Base-by-base conservation (phyloP, 768 basidiomycete genomes). In the Xanthoconium purpureum region DNA sequence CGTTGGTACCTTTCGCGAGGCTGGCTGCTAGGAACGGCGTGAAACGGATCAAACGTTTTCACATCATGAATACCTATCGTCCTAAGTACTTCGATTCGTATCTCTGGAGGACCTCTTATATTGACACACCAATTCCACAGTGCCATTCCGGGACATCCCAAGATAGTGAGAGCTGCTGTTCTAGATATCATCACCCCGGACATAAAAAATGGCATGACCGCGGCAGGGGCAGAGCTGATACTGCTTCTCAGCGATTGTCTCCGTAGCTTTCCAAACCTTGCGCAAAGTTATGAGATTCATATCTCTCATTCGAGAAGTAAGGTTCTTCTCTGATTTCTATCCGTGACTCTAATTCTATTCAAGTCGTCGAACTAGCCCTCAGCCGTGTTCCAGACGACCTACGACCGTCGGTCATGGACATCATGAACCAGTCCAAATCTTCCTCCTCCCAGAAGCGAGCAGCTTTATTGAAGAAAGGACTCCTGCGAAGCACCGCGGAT, bases 121-220 rank as follows among this genome's bases (percentile, higher is more conserved):
- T 40, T 65, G 45, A 66, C 54, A 44, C 2, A 13, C 30, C 29
- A 4, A 29, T 40, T 43, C 29, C 29, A 3, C 62, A 90, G 88
- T 55, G 69, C 79, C 20, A 80, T 85, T 29, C 78, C 85, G 4
- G 90, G 89, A 3, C 91, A 92, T 67, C 91, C 90, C 0, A 83
- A 82, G 58, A 76, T 79, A 47, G 77, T 79, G 52, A 91, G 90
- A 64, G 88, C 85, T 1, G 91, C 91, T 0, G 79, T 89, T 20
- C 85, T 92, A 59, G 91, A 94, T 68, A 91, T 94, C 50, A 87
- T 94, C 57, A 88, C 88, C 12, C 84, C 84, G 0, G 91, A 93
- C 63, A 65, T 87, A 35, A 75, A 73, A 40, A 77, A 72, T 20
- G 87, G 89, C 2, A 81, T 84, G 10, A 71, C 81, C 28, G 89